These are phyloP conservation scores for Cordyceps militaris DNA, from an alignment of 2,329 filamentous ascomycete species.

Conservation along the genomic window DNA sequence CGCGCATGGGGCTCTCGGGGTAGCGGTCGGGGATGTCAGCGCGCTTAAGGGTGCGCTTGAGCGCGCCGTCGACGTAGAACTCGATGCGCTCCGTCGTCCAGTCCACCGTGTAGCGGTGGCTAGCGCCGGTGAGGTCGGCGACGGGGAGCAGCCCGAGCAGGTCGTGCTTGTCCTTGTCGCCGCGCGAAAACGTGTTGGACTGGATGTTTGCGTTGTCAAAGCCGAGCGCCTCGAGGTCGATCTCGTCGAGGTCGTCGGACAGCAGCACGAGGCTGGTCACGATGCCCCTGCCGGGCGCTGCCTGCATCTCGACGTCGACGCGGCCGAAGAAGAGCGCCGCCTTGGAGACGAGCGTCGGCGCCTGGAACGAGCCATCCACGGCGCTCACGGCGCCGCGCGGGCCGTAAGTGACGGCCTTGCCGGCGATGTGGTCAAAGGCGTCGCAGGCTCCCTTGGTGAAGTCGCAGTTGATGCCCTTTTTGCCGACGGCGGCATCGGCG, in stretches of 20 bases:
- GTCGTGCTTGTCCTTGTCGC: slow-evolving; percentile 50
- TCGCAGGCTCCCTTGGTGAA: slow-evolving; percentile 67
- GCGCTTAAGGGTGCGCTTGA: slow-evolving; percentile 58
- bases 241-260: slow-evolving; percentile 83
- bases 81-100: slow-evolving; percentile 58
- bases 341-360: slow-evolving; percentile 64
- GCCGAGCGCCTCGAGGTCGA: slow-evolving; percentile 95
- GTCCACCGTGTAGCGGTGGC: slow-evolving; percentile 61
- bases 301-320: slow-evolving; percentile 71
- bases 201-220: slow-evolving; percentile 68
- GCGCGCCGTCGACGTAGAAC: slow-evolving; percentile 58
- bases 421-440: slow-evolving; percentile 38
- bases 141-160: slow-evolving; percentile 50
- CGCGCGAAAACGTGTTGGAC: slow-evolving; percentile 79
- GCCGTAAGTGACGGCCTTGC: slow-evolving; percentile 43
- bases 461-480: slow-evolving; percentile 52
- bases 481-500: slow-evolving; percentile 68
- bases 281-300: slow-evolving; percentile 73
- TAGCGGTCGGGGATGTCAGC: slow-evolving; percentile 46
- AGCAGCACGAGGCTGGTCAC: slow-evolving; percentile 86
- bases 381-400: slow-evolving; percentile 46
- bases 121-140: slow-evolving; percentile 41
- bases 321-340: slow-evolving; percentile 98
- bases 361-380: slow-evolving; percentile 60
- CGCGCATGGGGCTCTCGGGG: slow-evolving; percentile 68